Evolutionary conservation across 23 red algal species (phyloP), one percentile per base, ranked within the genome.

Genomic region (Gracilariopsis chorda): DNA sequence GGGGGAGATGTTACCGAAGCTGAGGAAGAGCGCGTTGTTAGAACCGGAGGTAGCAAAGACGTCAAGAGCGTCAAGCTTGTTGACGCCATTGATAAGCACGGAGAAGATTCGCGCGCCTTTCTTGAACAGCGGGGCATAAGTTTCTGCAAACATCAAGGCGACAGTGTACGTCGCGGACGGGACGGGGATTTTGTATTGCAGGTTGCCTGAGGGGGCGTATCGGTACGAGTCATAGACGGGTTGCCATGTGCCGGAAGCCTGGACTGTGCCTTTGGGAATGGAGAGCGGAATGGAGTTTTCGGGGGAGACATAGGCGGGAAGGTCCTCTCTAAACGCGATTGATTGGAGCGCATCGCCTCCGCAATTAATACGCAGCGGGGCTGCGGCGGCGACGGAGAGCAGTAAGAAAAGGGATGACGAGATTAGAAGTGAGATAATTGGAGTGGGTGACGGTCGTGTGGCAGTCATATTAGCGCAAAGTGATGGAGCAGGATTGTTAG

Each of bases 121-220:
- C 1, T 33, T 19, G 1, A 41, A 60, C 29, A 77, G 14, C 16
- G 68, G 58, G n/a, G 32, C 32, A 24, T 74, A 92, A n/a, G 89
- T 84, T 48, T 92, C 89, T 2, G 73, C 60, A 52, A 84, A 92
- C 33, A 76, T 51, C 37, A 59, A 49, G 0, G 76, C 58, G 64
- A 92, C 77, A 44, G 77, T 84, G 78, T 84, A 92, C 13, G 62
- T 37, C 8, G 53, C 89, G 63, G 61, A 36, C 25, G 89, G 51
- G 20, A 92, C 78, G 25, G 89, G 89, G 7, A 92, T 48, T 24
- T 75, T 78, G 56, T 92, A 92, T 51, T 83, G 75, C 51, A 92
- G 48, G 29, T 89, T 49, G 48, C 85, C 85, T 11, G 27, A 12
- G 16, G 68, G 21, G 7, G 85, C 68, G 13, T 77, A 89, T 29